Evolutionary conservation across 2,329 filamentous ascomycete species (phyloP), one percentile per base, ranked within the genome.

Genomic region (Fusarium euwallaceae): DNA sequence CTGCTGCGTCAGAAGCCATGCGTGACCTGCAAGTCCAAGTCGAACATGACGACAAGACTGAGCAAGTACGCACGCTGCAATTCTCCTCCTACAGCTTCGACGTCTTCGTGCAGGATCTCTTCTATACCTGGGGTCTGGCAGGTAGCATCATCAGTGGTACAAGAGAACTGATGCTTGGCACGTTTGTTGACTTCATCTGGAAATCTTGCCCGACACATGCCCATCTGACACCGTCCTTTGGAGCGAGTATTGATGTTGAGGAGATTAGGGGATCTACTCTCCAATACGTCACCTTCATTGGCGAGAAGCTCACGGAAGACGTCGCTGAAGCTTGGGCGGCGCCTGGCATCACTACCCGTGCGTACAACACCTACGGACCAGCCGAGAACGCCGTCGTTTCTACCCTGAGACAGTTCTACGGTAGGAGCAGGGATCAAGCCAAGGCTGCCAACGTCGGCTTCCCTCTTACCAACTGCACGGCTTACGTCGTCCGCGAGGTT

Each of bases 21-120:
- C 53, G 66, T 0, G 71, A 73, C 12, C 43, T 73, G 0, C 71
- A 73, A 51, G 39, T 73, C 2, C 70, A 67, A 2, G 71, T 73
- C 0, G 71, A 73, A 3, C 71, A 73, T 6, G 61, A 73, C 4
- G 36, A 70, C 1, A 32, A 41, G 24, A 12, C 24, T 1, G 70
- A 63, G 1, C 71, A 73, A 14, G 71, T 73, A 0, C 70, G 71
- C 0, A 73, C 70, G 0, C 6, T 73, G 0, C 71, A 73, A 5
- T 59, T 73, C 3, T 73, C 70, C 0, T 61, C 71, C 4, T 73
- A 73, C 14, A 73, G 71, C n/a, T 73, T 73, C 5, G 71, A 73
- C 2, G 71, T 73, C 2, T 73, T 73, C 8, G 70, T 73, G 0
- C 71, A 73, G 45, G 71, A 73, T 1, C 37, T 73, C 0, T 73